A percentile compares a stretch with the other conserved stretches of the same genome.
Conservation (phyloP, 2,329 filamentous ascomycete genomes). For the Beauveria caledonica region DNA sequence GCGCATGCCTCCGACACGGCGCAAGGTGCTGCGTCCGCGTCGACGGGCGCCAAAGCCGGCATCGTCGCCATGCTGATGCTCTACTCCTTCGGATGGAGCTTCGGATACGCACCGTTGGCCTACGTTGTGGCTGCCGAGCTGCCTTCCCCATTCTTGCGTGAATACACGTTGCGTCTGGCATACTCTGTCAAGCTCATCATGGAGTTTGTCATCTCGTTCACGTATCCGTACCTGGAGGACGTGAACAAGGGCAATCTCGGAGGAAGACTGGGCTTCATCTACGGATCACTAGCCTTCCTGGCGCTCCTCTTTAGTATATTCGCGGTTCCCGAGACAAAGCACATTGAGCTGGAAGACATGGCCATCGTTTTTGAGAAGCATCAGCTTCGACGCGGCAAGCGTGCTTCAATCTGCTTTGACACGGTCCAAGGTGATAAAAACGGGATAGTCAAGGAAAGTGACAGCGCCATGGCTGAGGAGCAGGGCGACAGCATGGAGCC, state of each 20-base stretch:
- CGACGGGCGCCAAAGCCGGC: constrained; percentile 15
- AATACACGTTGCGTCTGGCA: neutral
- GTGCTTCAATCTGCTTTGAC: neutral
- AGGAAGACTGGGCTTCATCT: neutral
- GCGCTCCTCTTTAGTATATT: neutral
- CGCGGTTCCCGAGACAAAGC: neutral
- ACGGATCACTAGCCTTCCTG: neutral
- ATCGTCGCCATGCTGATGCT: constrained; percentile 27
- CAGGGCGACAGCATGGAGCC: too few relatives aligned
- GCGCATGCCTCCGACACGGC: constrained; percentile 11
- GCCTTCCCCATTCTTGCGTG: constrained; percentile 16
- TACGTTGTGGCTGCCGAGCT: constrained; percentile 30
- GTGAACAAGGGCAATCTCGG: neutral
- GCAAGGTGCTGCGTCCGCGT: neutral
- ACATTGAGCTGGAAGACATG: neutral
- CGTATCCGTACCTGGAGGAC: neutral
- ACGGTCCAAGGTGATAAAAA: neutral
- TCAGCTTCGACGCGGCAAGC: neutral
- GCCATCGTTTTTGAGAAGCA: neutral
- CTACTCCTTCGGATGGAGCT: constrained; percentile 22
- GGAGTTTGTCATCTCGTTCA: constrained; percentile 1
- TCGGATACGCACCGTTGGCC: constrained; percentile 27
- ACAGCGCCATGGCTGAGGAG: too few relatives aligned
- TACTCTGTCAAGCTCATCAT: neutral
- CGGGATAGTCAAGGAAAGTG: too few relatives aligned